phyloP scores from a whole-genome alignment of 257 asterid genomes.

The Pogostemon cablin region DNA sequence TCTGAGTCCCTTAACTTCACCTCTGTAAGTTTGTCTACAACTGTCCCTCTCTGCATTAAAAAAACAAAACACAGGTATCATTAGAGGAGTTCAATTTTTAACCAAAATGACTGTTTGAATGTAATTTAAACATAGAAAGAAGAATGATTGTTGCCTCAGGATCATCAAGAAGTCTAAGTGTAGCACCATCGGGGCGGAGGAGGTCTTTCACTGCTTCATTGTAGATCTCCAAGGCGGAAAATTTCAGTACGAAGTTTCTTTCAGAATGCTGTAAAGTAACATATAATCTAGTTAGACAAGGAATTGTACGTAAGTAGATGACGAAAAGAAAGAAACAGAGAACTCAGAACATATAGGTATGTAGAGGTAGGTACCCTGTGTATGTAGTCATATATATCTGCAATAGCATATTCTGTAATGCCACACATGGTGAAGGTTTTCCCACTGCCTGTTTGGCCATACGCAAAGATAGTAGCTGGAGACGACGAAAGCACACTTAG shows the following conservation, averaged over 20 bases:
- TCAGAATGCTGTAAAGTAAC: constrained; percentile 38
- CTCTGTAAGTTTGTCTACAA: constrained; percentile 82
- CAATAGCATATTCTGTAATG: constrained; percentile 46
- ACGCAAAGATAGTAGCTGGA: constrained; percentile 76
- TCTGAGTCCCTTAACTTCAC: constrained; percentile 53
- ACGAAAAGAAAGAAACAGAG: constrained; percentile 5
- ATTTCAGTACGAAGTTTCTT: constrained; percentile 63
- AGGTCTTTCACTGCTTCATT: constrained; percentile 92
- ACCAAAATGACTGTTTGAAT: too few relatives aligned
- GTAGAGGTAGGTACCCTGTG: constrained; percentile 33
- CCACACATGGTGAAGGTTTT: constrained; percentile 63
- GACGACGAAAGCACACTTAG: constrained; percentile 15
- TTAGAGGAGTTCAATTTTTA: too few relatives aligned
- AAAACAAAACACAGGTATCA: background rate
- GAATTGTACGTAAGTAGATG: background rate
- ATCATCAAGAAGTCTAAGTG: constrained; percentile 91
- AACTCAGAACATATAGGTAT: too few relatives aligned
- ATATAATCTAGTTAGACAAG: constrained; percentile 2
- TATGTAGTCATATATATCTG: constrained; percentile 55
- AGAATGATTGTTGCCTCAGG: constrained; percentile 60
- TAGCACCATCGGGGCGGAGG: constrained; percentile 55
- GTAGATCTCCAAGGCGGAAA: constrained; percentile 97
- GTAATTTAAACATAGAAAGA: too few relatives aligned
- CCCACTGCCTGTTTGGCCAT: constrained; percentile 68
- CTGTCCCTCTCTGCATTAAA: constrained; percentile 70